A percentile compares a stretch with the other conserved stretches of the same genome.
phyloP scores from a whole-genome alignment of 768 basidiomycete genomes.

The Infundibulicybe gibba region DNA sequence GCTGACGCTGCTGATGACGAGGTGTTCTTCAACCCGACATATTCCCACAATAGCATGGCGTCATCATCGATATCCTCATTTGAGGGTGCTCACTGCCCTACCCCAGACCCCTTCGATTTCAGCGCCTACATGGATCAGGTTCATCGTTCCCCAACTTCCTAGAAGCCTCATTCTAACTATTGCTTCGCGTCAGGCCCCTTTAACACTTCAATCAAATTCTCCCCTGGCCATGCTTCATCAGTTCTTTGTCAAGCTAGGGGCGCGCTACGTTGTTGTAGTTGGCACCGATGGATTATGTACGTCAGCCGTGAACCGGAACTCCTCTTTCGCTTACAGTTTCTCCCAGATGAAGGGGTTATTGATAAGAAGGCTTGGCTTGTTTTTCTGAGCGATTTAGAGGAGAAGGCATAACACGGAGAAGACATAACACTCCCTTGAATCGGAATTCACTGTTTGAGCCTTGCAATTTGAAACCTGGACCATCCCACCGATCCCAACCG shows the following conservation, averaged over 20 bases:
- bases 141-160: conserved; percentile 5
- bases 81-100: conserved; percentile 30
- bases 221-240: conserved; percentile 92
- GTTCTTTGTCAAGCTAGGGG: conserved; percentile 92
- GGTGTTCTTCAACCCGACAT: conserved; percentile 59
- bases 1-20: conserved; percentile 65
- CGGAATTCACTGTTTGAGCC: too few relatives aligned
- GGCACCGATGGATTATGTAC: conserved; percentile 81
- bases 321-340: neutral
- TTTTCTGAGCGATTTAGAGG: conserved; percentile 76
- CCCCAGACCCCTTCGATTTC: conserved; percentile 69
- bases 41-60: conserved; percentile 38
- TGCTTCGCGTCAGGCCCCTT: conserved; percentile 59
- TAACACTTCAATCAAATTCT: conserved; percentile 79
- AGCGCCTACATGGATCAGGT: conserved; percentile 91
- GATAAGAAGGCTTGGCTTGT: conserved; percentile 94
- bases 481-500: too few relatives aligned
- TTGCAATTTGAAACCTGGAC: too few relatives aligned
- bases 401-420: conserved; percentile 39
- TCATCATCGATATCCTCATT: conserved; percentile 60
- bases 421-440: too few relatives aligned
- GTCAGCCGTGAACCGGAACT: conserved; percentile 14
- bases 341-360: conserved; percentile 85
- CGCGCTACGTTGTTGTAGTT: conserved; percentile 82
- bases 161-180: too few relatives aligned